Conservation (phyloP, 148 eudicot species). For the Silene latifolia region DNA sequence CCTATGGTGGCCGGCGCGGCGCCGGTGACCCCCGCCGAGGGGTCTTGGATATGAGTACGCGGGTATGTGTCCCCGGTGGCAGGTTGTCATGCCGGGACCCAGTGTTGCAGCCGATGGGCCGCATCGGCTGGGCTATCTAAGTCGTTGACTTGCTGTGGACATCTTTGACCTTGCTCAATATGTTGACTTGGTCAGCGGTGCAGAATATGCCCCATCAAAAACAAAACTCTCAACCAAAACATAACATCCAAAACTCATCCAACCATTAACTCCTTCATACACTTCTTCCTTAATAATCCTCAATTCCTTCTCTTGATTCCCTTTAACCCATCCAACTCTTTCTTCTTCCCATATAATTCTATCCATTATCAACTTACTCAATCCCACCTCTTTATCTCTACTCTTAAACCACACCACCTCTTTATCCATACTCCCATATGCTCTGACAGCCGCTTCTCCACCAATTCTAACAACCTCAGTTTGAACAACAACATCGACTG, state of each 20-base stretch:
- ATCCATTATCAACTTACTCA: constrained; percentile 26
- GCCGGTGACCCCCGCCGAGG: too few relatives aligned
- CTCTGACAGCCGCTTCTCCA: constrained; percentile 29
- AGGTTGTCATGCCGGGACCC: too few relatives aligned
- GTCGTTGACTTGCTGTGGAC: too few relatives aligned
- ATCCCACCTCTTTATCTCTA: constrained; percentile 20
- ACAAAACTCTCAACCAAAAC: constrained; percentile 48
- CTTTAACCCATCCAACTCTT: constrained; percentile 36
- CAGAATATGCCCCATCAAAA: too few relatives aligned
- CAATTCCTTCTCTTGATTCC: constrained; percentile 29
- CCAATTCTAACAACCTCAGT: constrained; percentile 20
- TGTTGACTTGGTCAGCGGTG: too few relatives aligned
- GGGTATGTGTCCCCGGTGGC: too few relatives aligned
- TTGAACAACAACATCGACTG: constrained; percentile 25
- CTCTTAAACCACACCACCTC: constrained; percentile 35
- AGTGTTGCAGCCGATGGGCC: too few relatives aligned
- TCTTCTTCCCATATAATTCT: constrained; percentile 22
- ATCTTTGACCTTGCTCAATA: too few relatives aligned
- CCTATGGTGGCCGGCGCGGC: too few relatives aligned
- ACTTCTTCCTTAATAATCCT: constrained; percentile 31
- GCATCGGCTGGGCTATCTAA: too few relatives aligned
- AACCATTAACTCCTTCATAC: constrained; percentile 11
- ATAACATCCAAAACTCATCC: constrained; percentile 46
- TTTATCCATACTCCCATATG: constrained; percentile 3
- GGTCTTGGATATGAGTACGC: too few relatives aligned